phyloP scores from a whole-genome alignment of 345 rosid species.

The Geranium brycei region DNA sequence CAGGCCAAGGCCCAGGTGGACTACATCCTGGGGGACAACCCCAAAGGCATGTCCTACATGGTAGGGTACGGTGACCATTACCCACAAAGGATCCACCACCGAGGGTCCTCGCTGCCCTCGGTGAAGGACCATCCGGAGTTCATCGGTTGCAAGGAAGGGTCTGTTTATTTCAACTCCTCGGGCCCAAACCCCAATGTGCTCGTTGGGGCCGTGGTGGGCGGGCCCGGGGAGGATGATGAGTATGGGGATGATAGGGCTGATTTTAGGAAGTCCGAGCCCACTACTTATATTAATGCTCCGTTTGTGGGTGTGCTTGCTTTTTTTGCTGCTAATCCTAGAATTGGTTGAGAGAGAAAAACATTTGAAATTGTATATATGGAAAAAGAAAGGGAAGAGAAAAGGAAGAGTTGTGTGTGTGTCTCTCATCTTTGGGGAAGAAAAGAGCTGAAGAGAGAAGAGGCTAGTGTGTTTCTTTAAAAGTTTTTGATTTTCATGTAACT shows the following conservation, averaged over 20 bases:
- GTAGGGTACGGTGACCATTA: constrained; percentile 71
- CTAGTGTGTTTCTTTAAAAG: too few species aligned
- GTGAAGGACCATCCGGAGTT: constrained; percentile 42
- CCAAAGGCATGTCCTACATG: constrained; percentile 71
- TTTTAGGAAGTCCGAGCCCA: constrained; percentile 75
- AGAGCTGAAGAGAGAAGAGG: too few species aligned
- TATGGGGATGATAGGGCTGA: constrained; percentile 59
- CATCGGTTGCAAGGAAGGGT: constrained; percentile 65
- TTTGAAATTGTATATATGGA: too few species aligned
- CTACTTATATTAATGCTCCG: constrained; percentile 92
- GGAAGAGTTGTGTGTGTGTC: too few species aligned
- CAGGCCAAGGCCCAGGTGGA: constrained; percentile 79
- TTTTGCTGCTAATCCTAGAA: constrained; percentile 36
- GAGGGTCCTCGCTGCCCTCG: constrained; percentile 79
- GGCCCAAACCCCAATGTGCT: constrained; percentile 59
- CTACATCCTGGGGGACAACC: constrained; percentile 84
- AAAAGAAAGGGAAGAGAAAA: too few species aligned
- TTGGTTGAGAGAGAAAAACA: too few species aligned
- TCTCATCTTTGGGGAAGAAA: too few species aligned
- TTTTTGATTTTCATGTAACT: too few species aligned
- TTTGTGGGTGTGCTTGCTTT: constrained; percentile 88
- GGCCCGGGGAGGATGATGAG: constrained; percentile 62
- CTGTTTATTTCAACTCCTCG: constrained; percentile 51
- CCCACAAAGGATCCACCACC: constrained; percentile 81
- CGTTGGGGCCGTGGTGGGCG: constrained; percentile 82